Evolutionary conservation across 148 eudicot genomes (phyloP), one percentile per base, ranked within the genome.

Genomic region (Nyssa sinensis): DNA sequence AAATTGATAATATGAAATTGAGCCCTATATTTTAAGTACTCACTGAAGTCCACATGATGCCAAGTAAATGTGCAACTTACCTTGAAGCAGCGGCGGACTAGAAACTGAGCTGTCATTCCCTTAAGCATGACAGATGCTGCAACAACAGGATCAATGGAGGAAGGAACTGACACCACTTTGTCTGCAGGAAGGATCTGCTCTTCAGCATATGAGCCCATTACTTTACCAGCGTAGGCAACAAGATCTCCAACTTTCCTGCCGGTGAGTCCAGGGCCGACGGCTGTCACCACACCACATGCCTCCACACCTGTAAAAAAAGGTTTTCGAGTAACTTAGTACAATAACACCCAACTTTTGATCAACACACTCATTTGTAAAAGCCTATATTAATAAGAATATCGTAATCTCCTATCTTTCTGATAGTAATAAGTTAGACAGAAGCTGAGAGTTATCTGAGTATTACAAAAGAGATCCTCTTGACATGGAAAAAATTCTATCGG

Each of bases 71-170:
- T 10, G 47, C 58, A 49, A 72, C 62, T 25, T 74, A 88, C 96
- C 86, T 85, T 79, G 73, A n/a, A 91, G 78, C 84, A 78, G 51
- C 82, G 86, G 13, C 88, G 88, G 35, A 88, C 72, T 49, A 91
- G 62, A 66, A 58, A 83, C 34, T 82, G 85, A 72, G 89, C 88
- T 35, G 92, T 91, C 86, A 91, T 70, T 64, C 93, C 96, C 78
- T 91, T 91, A 60, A 84, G 82, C 82, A 91, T 63, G 62, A 87
- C 77, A 75, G 96, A 85, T 61, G 96, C 96, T 64, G 90, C 96
- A 35, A 71, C 58, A 66, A 82, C 21, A 30, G 91, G 90, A 80
- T 85, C 86, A 35, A 91, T 66, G 39, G 85, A 80, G 70, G 89
- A 59, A 68, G 93, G 96, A 51, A 88, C 82, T 23, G 89, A 84